These are phyloP conservation scores for Volvox africanus DNA, from an alignment of 139 green algal genomes.

Conservation along the genomic window DNA sequence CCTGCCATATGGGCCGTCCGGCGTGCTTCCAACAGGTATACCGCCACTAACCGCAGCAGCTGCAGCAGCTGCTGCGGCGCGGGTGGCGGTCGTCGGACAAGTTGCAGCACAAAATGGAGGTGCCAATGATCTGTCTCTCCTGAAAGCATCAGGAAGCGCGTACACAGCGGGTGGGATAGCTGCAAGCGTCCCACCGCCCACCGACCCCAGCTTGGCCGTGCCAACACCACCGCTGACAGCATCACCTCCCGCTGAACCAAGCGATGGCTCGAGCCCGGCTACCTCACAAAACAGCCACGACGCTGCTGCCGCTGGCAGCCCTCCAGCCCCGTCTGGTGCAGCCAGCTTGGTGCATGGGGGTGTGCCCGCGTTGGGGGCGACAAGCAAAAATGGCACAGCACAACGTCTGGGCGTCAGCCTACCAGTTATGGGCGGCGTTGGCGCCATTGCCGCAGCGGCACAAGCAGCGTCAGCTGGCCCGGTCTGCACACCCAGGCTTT, in stretches of 20 bases:
- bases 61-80: not conserved
- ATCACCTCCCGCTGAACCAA: constrained; percentile 13
- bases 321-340: not conserved
- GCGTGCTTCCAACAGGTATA: not conserved
- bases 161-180: not conserved
- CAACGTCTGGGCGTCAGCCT: not conserved
- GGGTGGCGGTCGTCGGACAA: not conserved
- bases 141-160: not conserved
- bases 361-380: not conserved
- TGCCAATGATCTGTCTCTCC: not conserved
- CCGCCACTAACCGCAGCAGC: not conserved
- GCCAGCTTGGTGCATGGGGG: not conserved
- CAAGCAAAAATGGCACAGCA: not conserved
- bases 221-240: constrained; percentile 29
- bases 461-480: not conserved
- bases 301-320: not conserved
- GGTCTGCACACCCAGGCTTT: not conserved
- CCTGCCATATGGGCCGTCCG: not conserved
- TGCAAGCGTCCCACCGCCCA: not conserved
- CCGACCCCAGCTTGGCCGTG: constrained; percentile 7
- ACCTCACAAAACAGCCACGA: constrained; percentile 33
- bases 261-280: constrained; percentile 28
- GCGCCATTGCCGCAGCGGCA: constrained; percentile 25
- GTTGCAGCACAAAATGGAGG: not conserved
- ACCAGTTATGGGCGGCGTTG: not conserved